Conservation (phyloP, 2,329 filamentous ascomycete genomes). For the Colletotrichum spaethianum region DNA sequence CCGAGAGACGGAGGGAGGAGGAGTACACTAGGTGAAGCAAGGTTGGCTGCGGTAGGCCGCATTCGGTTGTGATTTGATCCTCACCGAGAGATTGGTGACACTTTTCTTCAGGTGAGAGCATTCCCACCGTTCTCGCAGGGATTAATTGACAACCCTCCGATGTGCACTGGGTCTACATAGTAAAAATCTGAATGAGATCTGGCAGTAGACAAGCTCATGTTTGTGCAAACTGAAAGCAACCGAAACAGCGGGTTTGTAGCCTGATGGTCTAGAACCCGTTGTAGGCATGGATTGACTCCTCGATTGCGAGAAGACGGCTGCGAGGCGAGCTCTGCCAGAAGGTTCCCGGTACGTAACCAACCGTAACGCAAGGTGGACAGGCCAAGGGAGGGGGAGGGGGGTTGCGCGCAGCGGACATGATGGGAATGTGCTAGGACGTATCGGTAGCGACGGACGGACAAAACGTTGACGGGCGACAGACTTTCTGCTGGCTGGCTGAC, state of each 20-base stretch:
- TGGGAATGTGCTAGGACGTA: slow-evolving; percentile 18
- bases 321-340: slow-evolving; percentile 26
- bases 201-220: not conserved
- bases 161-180: not conserved
- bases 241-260: slow-evolving; percentile 22
- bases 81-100: slow-evolving; percentile 30
- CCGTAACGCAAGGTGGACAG: slow-evolving; percentile 23
- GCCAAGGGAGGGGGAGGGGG: not conserved
- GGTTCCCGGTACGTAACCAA: slow-evolving; percentile 26
- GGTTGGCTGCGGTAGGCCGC: not conserved
- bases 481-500: not conserved
- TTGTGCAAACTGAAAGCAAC: slow-evolving; percentile 1
- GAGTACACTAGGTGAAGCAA: not conserved
- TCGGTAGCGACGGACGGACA: slow-evolving; percentile 11
- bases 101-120: slow-evolving; percentile 11
- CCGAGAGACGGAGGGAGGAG: slow-evolving; percentile 8
- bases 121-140: not conserved
- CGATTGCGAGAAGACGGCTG: slow-evolving; percentile 15
- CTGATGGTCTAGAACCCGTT: slow-evolving; percentile 18
- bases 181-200: slow-evolving; percentile 8
- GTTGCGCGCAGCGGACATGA: slow-evolving; percentile 3
- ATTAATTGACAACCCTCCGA: not conserved
- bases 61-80: not conserved
- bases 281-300: slow-evolving; percentile 32
- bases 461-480: not conserved